phyloP scores from a whole-genome alignment of 2,329 filamentous ascomycete genomes.

The Talaromyces piceae region DNA sequence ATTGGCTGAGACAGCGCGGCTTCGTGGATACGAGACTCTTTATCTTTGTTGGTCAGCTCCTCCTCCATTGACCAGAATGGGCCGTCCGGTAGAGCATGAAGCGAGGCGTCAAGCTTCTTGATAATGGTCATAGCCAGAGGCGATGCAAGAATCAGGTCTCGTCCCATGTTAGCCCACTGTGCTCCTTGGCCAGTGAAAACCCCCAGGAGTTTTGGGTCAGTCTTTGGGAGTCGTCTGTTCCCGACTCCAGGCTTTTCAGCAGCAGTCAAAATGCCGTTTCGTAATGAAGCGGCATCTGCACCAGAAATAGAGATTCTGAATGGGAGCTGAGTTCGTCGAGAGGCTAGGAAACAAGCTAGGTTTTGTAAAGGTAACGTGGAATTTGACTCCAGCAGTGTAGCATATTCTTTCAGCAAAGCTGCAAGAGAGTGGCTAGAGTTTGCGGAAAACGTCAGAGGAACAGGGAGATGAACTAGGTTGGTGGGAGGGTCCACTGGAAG shows the following conservation, averaged over 20 bases:
- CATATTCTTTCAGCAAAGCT: no score
- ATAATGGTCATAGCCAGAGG: slow-evolving; percentile 4
- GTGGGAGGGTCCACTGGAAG: not conserved
- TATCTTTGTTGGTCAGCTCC: not conserved
- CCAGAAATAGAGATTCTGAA: no score
- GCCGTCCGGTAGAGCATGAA: not conserved
- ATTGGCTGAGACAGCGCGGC: slow-evolving; percentile 14
- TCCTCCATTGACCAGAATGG: slow-evolving; percentile 19
- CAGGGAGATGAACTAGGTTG: not conserved
- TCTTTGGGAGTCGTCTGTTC: no score
- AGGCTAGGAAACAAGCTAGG: no score
- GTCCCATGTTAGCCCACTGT: slow-evolving; percentile 24
- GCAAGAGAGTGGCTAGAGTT: no score
- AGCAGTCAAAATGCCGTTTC: not conserved
- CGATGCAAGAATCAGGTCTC: slow-evolving; percentile 14
- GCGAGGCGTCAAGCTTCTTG: not conserved
- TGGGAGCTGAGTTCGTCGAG: no score
- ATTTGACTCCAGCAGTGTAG: no score
- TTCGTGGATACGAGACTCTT: slow-evolving; percentile 12
- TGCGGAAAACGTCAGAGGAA: slow-evolving; percentile 8
- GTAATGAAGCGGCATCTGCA: no score
- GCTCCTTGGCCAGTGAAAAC: slow-evolving; percentile 29
- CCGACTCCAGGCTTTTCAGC: no score
- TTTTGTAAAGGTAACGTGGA: no score
- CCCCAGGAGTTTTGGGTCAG: slow-evolving; percentile 6